Percentiles rank a stretch among this genome's conserved stretches.
These are phyloP conservation scores for Ophiocordyceps robertsii DNA, from an alignment of 2,329 filamentous ascomycete genomes.

Conservation along the genomic window DNA sequence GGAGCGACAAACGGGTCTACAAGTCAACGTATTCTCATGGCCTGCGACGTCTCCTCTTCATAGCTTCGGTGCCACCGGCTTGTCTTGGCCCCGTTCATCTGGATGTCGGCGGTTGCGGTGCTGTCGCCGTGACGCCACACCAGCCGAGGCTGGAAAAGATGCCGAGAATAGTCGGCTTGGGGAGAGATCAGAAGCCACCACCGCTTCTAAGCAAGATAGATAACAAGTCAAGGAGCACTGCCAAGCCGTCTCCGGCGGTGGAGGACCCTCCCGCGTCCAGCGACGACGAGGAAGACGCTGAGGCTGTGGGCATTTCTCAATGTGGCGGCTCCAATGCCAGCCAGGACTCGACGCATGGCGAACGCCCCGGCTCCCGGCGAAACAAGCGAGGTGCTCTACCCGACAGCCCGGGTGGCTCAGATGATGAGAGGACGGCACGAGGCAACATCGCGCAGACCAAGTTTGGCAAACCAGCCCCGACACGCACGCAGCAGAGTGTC, in stretches of 20 bases:
- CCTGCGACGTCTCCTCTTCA: too few species aligned
- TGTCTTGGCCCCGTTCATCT: too few species aligned
- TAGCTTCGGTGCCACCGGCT: too few species aligned
- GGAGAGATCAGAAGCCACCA: constrained; percentile 3
- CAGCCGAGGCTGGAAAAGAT: neutral
- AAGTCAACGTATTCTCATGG: too few species aligned
- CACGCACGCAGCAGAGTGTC: constrained; percentile 1
- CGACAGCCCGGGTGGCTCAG: constrained; percentile 10
- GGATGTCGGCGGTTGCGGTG: neutral
- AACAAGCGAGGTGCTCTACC: constrained; percentile 1
- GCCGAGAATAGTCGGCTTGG: constrained; percentile 10
- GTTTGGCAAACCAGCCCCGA: constrained; percentile 11
- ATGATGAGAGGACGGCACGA: constrained; percentile 10
- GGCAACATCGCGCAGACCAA: constrained; percentile 19
- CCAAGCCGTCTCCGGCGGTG: constrained; percentile 5
- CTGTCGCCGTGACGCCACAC: neutral
- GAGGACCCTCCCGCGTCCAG: constrained; percentile 14
- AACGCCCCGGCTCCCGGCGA: neutral
- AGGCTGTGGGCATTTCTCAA: neutral
- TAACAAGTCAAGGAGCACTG: constrained; percentile 1
- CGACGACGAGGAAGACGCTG: constrained; percentile 10
- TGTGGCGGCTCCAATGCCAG: neutral
- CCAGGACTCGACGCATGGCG: neutral
- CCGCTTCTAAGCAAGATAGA: constrained; percentile 7
- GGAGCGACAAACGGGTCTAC: too few species aligned